Base-by-base conservation (phyloP, 208 protist genomes). In the Wallacemonas sp. region DNA sequence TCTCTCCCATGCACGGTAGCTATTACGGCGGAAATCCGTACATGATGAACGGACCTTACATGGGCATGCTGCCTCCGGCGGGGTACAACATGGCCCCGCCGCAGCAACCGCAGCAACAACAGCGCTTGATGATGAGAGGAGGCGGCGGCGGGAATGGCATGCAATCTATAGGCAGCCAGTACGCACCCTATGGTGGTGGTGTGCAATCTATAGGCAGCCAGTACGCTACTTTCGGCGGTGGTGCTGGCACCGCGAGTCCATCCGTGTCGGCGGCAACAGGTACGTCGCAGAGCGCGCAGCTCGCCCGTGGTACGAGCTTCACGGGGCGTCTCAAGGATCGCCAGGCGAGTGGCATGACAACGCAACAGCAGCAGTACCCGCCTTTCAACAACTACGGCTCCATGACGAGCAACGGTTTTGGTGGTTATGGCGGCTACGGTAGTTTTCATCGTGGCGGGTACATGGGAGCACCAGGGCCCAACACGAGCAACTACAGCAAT, bases 1-100 rank as follows among this genome's bases (percentile, higher is more conserved):
- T 67, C 33, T 46, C 17, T 28, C 26, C 5, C 53, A 77, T 74
- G 70, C 66, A 71, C 66, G 66, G 64, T 9, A 66, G 70, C 0
- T 73, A 66, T 51, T 76, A 74, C 59, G 63, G 30, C 55, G 15
- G 19, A 17, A 31, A 42, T 22, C 38, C 59, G 33, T 62, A 62
- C 21, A 74, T 74, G 73, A 62, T 62, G 56, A 62, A 68, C 49
- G 63, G 63, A 46, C 36, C 53, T n/a, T 33, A 51, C 24, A 47
- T 46, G 22, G 38, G 30, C 39, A 67, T 67, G 62, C 44, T 67
- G 36, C 42, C 44, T 6, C 30, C 62, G n/a, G 14, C 9, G 3
- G 45, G 36, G 39, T 47, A 68, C 46, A 60, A 11, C 51, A 27
- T 5, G n/a, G n/a, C n/a, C n/a, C n/a, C n/a, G n/a, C n/a, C n/a